Percentiles rank a stretch among this genome's conserved stretches.
Conservation (phyloP, 495 filamentous ascomycete genomes). For the Neurospora sp. region DNA sequence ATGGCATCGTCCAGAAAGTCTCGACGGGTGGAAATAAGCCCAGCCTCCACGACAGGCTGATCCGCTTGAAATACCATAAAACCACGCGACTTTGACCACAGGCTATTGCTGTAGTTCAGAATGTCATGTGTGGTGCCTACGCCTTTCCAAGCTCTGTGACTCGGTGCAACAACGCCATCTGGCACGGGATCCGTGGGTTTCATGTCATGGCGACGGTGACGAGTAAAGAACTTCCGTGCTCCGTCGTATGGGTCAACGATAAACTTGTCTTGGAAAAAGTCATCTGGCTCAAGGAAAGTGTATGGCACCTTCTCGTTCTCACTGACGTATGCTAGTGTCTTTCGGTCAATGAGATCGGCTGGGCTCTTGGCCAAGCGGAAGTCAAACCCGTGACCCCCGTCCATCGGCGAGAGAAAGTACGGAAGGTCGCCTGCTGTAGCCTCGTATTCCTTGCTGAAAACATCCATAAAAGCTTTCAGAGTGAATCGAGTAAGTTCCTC, state of each 20-base stretch:
- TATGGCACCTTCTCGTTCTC: slow-evolving; percentile 42
- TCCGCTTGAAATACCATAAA: slow-evolving; percentile 36
- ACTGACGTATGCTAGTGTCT: slow-evolving; percentile 41
- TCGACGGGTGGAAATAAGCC: slow-evolving; percentile 61
- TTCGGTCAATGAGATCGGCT: slow-evolving; percentile 55
- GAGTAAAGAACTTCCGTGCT: slow-evolving; percentile 47
- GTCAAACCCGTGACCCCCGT: slow-evolving; percentile 16
- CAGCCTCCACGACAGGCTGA: slow-evolving; percentile 71
- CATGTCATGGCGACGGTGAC: slow-evolving; percentile 31
- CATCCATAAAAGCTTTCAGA: slow-evolving; percentile 64
- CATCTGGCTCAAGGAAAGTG: slow-evolving; percentile 38
- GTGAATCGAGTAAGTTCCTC: slow-evolving; percentile 57
- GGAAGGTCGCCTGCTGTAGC: slow-evolving; percentile 52
- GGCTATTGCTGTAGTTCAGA: slow-evolving; percentile 33
- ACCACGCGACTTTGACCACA: slow-evolving; percentile 25
- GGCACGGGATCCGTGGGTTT: slow-evolving; percentile 33
- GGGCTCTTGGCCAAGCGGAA: slow-evolving; percentile 11
- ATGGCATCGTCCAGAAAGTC: slow-evolving; percentile 64
- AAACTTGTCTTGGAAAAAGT: slow-evolving; percentile 53
- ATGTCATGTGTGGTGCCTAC: slow-evolving; percentile 22
- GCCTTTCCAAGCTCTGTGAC: slow-evolving; percentile 14
- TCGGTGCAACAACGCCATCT: slow-evolving; percentile 20
- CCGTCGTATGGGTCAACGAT: slow-evolving; percentile 70
- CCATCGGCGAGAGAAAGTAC: slow-evolving; percentile 73
- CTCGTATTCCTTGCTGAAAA: slow-evolving; percentile 82